Evolutionary conservation across 2,329 filamentous ascomycete species (phyloP).

Genomic region (Penicillium sp.): DNA sequence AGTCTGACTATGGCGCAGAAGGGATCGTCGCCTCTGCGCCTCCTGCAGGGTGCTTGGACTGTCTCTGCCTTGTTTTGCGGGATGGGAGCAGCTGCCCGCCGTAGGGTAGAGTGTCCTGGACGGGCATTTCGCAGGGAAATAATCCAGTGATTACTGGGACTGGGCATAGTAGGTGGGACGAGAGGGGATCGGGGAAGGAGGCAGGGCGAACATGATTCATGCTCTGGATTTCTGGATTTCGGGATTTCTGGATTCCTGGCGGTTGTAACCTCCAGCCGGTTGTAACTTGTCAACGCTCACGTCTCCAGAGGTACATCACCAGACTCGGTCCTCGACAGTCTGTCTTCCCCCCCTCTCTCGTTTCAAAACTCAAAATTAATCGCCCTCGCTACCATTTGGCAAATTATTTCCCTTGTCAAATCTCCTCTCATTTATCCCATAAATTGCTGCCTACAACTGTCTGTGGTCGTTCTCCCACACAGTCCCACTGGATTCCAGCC

Average conservation of each 20-base stretch:
- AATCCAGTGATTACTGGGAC: not conserved
- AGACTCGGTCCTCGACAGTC: not conserved
- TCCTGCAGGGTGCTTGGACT: constrained; percentile 4
- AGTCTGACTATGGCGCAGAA: not conserved
- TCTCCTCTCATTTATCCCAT: not conserved
- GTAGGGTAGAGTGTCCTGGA: not conserved
- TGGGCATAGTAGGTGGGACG: not conserved
- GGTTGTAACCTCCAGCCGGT: not conserved
- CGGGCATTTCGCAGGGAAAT: not conserved
- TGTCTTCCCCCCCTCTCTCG: not conserved
- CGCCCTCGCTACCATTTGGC: not conserved
- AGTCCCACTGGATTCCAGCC: not conserved
- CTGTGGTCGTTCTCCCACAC: no score
- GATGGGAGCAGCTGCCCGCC: not conserved
- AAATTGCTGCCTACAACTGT: not conserved
- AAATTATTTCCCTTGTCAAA: not conserved
- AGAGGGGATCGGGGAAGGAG: not conserved
- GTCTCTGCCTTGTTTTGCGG: constrained; percentile 8
- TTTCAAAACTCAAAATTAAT: not conserved
- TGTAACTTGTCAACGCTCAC: not conserved
- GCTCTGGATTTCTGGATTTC: not conserved
- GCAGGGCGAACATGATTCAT: not conserved
- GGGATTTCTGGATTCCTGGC: not conserved
- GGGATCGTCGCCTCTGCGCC: not conserved
- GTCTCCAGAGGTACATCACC: not conserved